Conservation (phyloP, 352 stramenopile genomes). For the Blastocystis sp. region DNA sequence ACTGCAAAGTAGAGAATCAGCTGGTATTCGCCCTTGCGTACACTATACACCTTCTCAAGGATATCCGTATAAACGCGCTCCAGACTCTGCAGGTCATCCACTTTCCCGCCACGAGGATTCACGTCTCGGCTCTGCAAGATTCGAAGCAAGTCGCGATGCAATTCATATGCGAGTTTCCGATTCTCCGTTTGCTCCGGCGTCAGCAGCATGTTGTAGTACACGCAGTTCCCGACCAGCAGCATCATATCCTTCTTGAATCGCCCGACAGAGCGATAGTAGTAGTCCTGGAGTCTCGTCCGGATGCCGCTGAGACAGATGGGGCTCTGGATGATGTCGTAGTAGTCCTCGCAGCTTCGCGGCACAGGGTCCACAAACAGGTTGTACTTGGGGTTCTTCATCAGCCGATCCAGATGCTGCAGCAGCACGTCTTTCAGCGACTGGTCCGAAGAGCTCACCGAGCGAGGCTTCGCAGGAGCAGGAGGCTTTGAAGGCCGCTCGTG, state of each 20-base stretch:
- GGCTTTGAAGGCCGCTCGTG: neutral
- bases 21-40: neutral
- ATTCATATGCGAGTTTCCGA: constrained; percentile 5
- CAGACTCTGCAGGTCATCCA: neutral
- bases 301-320: constrained; percentile 47
- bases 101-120: neutral
- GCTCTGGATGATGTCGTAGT: constrained; percentile 28
- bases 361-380: constrained; percentile 37
- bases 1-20: constrained; percentile 50
- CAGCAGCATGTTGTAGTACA: constrained; percentile 59
- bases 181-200: neutral
- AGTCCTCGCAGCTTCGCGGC: constrained; percentile 13
- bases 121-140: neutral
- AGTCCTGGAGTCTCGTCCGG: neutral
- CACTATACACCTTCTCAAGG: constrained; percentile 23
- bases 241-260: constrained; percentile 1
- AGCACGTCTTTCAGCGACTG: neutral
- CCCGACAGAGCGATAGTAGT: neutral
- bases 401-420: neutral
- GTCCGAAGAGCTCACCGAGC: neutral
- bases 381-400: neutral
- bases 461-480: neutral
- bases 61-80: neutral
- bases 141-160: neutral
- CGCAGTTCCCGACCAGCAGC: constrained; percentile 6